Evolutionary conservation across 768 basidiomycete species (phyloP).

Genomic region (Butyriboletus loyo): DNA sequence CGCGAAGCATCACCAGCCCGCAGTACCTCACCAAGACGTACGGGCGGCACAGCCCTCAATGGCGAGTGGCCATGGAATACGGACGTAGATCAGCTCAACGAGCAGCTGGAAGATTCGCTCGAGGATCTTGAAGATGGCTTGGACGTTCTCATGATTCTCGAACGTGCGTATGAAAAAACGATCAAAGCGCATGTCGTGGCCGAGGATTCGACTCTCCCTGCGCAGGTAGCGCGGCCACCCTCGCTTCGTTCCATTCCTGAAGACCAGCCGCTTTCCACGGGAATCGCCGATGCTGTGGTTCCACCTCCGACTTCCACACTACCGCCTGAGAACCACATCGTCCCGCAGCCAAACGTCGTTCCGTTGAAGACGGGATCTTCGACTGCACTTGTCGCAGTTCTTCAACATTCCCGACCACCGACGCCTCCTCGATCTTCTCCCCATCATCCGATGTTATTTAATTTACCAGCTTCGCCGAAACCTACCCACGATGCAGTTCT

Average conservation of each 20-base stretch:
- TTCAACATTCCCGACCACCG: constrained; percentile 41
- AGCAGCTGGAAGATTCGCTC: constrained; percentile 42
- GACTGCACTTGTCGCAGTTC: constrained; percentile 64
- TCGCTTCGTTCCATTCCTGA: constrained; percentile 25
- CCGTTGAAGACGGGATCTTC: constrained; percentile 62
- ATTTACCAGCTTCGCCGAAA: constrained; percentile 25
- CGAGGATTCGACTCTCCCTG: constrained; percentile 17
- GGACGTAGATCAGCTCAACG: constrained; percentile 42
- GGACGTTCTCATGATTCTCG: constrained; percentile 65
- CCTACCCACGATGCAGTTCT: constrained; percentile 57
- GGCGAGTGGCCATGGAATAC: constrained; percentile 30
- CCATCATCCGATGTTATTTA: constrained; percentile 17
- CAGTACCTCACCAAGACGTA: constrained; percentile 43
- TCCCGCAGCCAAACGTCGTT: constrained; percentile 20
- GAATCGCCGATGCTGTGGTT: neutral
- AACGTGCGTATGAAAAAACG: constrained; percentile 66
- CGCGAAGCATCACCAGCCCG: constrained; percentile 38
- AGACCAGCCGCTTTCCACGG: constrained; percentile 6
- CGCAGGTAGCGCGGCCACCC: constrained; percentile 1
- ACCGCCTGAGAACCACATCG: constrained; percentile 16
- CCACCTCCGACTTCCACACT: neutral
- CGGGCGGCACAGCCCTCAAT: constrained; percentile 29
- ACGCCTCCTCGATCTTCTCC: constrained; percentile 15
- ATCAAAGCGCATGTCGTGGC: constrained; percentile 55
- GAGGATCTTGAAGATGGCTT: constrained; percentile 69